Percentiles rank a stretch among this genome's conserved stretches.
phyloP scores from a whole-genome alignment of 2,329 filamentous ascomycete species.

The Drechslera avenae region DNA sequence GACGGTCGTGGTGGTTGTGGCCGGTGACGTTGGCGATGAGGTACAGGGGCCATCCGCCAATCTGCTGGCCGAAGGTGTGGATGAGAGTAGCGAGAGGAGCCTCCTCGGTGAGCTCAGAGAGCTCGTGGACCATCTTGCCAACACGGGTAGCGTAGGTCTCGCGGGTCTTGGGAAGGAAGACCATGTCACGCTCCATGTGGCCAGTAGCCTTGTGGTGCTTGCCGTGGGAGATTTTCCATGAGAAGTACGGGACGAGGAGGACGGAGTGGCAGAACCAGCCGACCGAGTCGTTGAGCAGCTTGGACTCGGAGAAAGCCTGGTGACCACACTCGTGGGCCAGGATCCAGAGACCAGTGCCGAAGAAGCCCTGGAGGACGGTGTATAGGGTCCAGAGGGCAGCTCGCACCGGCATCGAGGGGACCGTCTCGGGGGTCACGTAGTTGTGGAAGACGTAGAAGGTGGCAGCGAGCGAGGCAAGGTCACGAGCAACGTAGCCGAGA shows the following conservation, averaged over 20 bases:
- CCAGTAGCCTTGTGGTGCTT: constrained; percentile 99
- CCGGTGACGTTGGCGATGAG: constrained; percentile 90
- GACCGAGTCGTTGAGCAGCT: constrained; percentile 85
- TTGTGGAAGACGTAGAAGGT: constrained; percentile 90
- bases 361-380: constrained; percentile 86
- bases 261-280: constrained; percentile 90
- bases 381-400: constrained; percentile 69
- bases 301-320: constrained; percentile 93
- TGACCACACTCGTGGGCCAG: constrained; percentile 98
- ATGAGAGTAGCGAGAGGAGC: constrained; percentile 81
- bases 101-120: constrained; percentile 90
- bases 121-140: constrained; percentile 76
- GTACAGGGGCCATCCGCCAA: constrained; percentile 93
- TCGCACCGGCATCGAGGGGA: constrained; percentile 72
- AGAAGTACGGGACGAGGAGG: constrained; percentile 95
- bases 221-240: constrained; percentile 98
- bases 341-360: constrained; percentile 94
- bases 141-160: constrained; percentile 77
- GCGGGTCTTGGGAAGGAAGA: constrained; percentile 93
- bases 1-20: constrained; percentile 90
- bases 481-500: constrained; percentile 82
- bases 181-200: constrained; percentile 98
- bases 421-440: constrained; percentile 82
- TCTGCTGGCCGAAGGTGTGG: constrained; percentile 80
- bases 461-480: constrained; percentile 71